Evolutionary conservation across 2,329 filamentous ascomycete genomes (phyloP).

Genomic region (Whalleya microplaca): DNA sequence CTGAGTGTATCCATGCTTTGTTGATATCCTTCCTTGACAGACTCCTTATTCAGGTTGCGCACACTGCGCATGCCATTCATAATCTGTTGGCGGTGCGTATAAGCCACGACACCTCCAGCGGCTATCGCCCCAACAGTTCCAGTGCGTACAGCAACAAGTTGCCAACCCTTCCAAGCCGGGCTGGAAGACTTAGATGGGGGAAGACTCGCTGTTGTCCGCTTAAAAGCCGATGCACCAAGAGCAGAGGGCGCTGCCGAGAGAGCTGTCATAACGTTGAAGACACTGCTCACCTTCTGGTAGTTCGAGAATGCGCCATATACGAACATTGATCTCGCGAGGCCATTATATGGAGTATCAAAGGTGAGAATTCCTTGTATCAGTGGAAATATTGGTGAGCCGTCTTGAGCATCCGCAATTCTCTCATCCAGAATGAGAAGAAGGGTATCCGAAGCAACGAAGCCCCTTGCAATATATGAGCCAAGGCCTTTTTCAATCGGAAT

Average conservation of each 20-base stretch:
- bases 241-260: conserved; percentile 53
- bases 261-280: conserved; percentile 62
- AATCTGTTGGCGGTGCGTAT: conserved; percentile 75
- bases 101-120: conserved; percentile 80
- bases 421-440: conserved; percentile 75
- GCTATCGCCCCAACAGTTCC: conserved; percentile 81
- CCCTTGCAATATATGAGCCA: conserved; percentile 63
- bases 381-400: conserved; percentile 67
- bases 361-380: conserved; percentile 79
- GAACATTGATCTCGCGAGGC: conserved; percentile 62
- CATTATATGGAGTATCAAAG: conserved; percentile 85
- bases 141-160: conserved; percentile 74
- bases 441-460: conserved; percentile 82
- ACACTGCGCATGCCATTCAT: conserved; percentile 50
- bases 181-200: conserved; percentile 30
- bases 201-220: conserved; percentile 25
- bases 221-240: conserved; percentile 44
- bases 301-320: conserved; percentile 64
- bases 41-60: conserved; percentile 51
- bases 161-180: conserved; percentile 58
- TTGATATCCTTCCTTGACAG: conserved; percentile 52
- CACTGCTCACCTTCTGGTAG: conserved; percentile 59
- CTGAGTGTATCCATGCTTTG: conserved; percentile 53
- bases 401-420: conserved; percentile 47
- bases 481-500: too few species aligned